Evolutionary conservation across 1,139 yeast genomes (phyloP), one percentile per base, ranked within the genome.

Genomic region (Scheffersomyces cryptocercus): DNA sequence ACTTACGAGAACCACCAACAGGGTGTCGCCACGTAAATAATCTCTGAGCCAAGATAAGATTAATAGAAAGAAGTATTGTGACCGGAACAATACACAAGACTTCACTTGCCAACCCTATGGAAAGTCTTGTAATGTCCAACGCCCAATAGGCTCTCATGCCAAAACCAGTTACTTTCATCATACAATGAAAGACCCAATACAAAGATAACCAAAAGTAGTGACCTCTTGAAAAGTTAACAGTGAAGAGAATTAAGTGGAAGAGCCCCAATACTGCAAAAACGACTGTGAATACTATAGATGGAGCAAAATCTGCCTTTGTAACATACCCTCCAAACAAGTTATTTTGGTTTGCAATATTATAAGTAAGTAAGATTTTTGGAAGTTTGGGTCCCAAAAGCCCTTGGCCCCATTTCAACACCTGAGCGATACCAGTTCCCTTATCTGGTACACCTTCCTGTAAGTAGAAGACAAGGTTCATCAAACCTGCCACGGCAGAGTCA

Each of bases 11-110:
- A 43, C 93, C 95, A 28, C 86, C 80, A 39, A 82, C 85, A 3
- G 95, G 95, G 58, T 87, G 95, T 58, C 88, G 72, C 89, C 93
- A 85, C 7, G 91, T 85, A 65, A 85, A 86, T 37, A 86, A 72
- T 53, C 95, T 75, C 61, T 86, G 93, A 4, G 90, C 90, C 48
- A 87, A 67, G 36, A 85, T 77, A 62, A 85, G 75, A 56, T 84
- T 83, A 51, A 80, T 68, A 1, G 85, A 75, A 16, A 81, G 79
- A 35, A 84, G 56, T 13, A 82, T 54, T 39, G 83, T 77, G 6
- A 82, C 70, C 20, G 82, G 85, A 47, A 84, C 65, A 48, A 84
- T 74, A 38, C 78, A 62, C 46, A 86, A 76, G 28, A 85, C 81
- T 39, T 77, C 81, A 29, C 85, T 73, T 3, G 86, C 73, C 40